Evolutionary conservation across 768 basidiomycete species (phyloP).

Genomic region (Tubosaeta brunneosetosa): DNA sequence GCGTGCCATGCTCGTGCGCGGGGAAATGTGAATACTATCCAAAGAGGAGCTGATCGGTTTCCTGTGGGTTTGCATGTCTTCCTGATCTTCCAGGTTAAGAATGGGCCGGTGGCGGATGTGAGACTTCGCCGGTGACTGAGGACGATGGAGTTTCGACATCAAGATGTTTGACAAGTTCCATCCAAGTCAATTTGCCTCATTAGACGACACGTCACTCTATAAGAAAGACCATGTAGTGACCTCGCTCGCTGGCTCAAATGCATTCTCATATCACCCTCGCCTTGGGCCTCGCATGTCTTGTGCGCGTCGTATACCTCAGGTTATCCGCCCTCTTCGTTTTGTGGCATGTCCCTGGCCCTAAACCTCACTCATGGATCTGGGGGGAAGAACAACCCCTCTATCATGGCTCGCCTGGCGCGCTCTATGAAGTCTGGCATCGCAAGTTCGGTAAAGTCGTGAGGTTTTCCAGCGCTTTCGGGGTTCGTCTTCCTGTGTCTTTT

Average conservation of each 20-base stretch:
- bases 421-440: constrained; percentile 50
- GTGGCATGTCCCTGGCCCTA: constrained; percentile 50
- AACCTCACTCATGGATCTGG: constrained; percentile 48
- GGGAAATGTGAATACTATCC: constrained; percentile 54
- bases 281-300: constrained; percentile 27
- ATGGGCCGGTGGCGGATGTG: constrained; percentile 28
- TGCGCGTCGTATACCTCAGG: constrained; percentile 34
- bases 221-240: constrained; percentile 3
- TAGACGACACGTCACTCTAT: constrained; percentile 19
- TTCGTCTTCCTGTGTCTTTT: constrained; percentile 20
- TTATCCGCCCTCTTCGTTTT: constrained; percentile 33
- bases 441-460: constrained; percentile 51
- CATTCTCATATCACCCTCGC: constrained; percentile 6
- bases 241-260: constrained; percentile 4
- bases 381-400: constrained; percentile 60
- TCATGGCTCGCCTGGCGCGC: constrained; percentile 44
- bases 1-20: constrained; percentile 43
- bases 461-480: constrained; percentile 56
- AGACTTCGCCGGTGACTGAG: constrained; percentile 26
- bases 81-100: constrained; percentile 36
- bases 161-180: constrained; percentile 4
- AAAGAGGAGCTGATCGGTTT: constrained; percentile 57
- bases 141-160: constrained; percentile 23
- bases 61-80: constrained; percentile 28
- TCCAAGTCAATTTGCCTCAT: constrained; percentile 7